Evolutionary conservation across 2,329 filamentous ascomycete species (phyloP).

Genomic region (Laburnicola sp.): DNA sequence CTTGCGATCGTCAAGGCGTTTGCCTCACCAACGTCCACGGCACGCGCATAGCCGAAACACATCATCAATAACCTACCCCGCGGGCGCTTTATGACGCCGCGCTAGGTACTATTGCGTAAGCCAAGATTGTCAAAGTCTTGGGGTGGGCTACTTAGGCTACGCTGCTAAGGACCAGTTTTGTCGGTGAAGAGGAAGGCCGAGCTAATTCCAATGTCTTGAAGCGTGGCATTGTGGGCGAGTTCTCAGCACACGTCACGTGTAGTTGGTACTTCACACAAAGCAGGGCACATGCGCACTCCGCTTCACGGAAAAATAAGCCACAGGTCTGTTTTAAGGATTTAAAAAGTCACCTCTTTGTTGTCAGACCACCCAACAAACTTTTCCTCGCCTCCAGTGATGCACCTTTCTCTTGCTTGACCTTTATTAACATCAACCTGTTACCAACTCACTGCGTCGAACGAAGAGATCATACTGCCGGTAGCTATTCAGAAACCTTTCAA

Average conservation of each 20-base stretch:
- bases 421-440: too few species aligned
- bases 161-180: too few species aligned
- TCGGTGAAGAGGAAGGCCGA: too few species aligned
- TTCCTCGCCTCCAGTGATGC: background rate
- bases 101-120: conserved; percentile 1
- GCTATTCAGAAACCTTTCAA: too few species aligned
- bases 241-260: too few species aligned
- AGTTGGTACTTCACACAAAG: conserved; percentile 1
- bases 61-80: conserved; percentile 18
- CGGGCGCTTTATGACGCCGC: background rate
- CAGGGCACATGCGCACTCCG: background rate
- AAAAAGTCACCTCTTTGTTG: background rate
- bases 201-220: background rate
- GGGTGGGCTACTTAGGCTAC: too few species aligned
- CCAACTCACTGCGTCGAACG: too few species aligned
- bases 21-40: conserved; percentile 19
- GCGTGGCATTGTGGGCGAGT: background rate
- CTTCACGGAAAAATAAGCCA: background rate
- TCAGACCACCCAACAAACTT: background rate
- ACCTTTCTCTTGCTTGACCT: background rate
- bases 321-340: background rate
- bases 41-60: conserved; percentile 11
- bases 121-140: background rate
- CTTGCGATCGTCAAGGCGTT: conserved; percentile 34
- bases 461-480: too few species aligned